Evolutionary conservation across 1,139 yeast species (phyloP).

Genomic region (Zygotorulaspora mrakii): DNA sequence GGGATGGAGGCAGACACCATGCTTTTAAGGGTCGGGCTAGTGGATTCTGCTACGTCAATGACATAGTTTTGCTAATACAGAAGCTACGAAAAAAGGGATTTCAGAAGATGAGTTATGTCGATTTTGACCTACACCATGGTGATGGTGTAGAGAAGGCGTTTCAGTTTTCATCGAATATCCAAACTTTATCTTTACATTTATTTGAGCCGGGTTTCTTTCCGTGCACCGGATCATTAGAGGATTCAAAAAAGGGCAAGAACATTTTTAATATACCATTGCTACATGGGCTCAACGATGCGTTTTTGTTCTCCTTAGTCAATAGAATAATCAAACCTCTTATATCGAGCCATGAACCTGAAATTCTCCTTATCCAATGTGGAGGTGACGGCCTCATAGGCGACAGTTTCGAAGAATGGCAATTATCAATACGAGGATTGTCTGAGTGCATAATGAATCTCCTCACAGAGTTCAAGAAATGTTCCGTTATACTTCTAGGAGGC

Average conservation of each 20-base stretch:
- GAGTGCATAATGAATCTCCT: constrained; percentile 40
- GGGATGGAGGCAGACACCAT: constrained; percentile 84
- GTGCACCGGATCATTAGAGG: constrained; percentile 53
- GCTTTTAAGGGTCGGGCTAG: constrained; percentile 53
- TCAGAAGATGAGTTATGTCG: constrained; percentile 57
- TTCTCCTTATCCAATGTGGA: constrained; percentile 63
- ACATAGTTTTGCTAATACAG: constrained; percentile 54
- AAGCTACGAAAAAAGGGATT: constrained; percentile 44
- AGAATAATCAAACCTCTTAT: constrained; percentile 47
- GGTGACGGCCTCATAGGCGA: constrained; percentile 67
- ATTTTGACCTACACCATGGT: constrained; percentile 74
- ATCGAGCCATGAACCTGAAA: constrained; percentile 44
- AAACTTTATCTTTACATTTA: constrained; percentile 63
- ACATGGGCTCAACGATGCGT: constrained; percentile 52
- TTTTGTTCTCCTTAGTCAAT: constrained; percentile 40
- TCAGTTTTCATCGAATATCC: constrained; percentile 51
- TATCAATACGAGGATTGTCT: constrained; percentile 52
- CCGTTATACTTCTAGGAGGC: constrained; percentile 60
- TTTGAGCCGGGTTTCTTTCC: constrained; percentile 69
- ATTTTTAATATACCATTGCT: constrained; percentile 53
- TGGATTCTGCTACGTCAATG: constrained; percentile 76
- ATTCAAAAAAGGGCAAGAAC: constrained; percentile 40
- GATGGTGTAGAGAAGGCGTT: constrained; percentile 76
- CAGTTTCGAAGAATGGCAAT: constrained; percentile 63
- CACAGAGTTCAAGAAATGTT: constrained; percentile 31